phyloP scores from a whole-genome alignment of 2,329 filamentous ascomycete species.

The Clarireedia sp. region DNA sequence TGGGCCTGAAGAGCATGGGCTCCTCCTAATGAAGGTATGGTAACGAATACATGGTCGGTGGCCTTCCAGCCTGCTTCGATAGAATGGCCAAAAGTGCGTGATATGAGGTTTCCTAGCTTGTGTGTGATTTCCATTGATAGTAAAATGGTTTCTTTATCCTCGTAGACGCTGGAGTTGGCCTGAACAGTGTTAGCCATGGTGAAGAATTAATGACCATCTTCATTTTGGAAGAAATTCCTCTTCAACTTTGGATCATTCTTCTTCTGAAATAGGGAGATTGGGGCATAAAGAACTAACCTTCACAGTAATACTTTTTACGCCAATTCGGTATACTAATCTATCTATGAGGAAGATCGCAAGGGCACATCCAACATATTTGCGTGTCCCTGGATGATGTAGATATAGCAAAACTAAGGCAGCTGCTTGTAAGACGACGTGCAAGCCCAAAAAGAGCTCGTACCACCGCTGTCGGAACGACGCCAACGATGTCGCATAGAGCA shows the following conservation, averaged over 20 bases:
- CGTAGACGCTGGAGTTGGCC: constrained; percentile 39
- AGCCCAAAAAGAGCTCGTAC: constrained; percentile 55
- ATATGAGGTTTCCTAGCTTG: constrained; percentile 4
- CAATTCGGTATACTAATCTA: constrained; percentile 44
- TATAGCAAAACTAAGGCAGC: constrained; percentile 48
- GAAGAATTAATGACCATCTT: background rate
- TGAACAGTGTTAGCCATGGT: background rate
- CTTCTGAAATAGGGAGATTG: background rate
- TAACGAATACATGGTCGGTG: constrained; percentile 57
- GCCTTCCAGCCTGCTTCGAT: constrained; percentile 48
- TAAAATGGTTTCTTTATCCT: constrained; percentile 48
- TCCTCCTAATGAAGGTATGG: constrained; percentile 45
- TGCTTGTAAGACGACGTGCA: constrained; percentile 50
- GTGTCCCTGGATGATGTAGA: constrained; percentile 47
- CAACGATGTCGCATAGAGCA: constrained; percentile 55
- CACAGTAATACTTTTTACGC: constrained; percentile 41
- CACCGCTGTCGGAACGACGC: constrained; percentile 50
- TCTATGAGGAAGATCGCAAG: constrained; percentile 13
- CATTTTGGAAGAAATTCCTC: background rate
- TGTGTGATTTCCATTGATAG: constrained; percentile 28
- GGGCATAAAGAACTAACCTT: constrained; percentile 30
- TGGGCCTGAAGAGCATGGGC: constrained; percentile 52
- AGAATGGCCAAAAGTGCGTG: constrained; percentile 25
- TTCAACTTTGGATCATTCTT: background rate
- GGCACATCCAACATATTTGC: constrained; percentile 45